Evolutionary conservation across 768 basidiomycete genomes (phyloP), one percentile per base, ranked within the genome.

Genomic region (Mrakia gelida): DNA sequence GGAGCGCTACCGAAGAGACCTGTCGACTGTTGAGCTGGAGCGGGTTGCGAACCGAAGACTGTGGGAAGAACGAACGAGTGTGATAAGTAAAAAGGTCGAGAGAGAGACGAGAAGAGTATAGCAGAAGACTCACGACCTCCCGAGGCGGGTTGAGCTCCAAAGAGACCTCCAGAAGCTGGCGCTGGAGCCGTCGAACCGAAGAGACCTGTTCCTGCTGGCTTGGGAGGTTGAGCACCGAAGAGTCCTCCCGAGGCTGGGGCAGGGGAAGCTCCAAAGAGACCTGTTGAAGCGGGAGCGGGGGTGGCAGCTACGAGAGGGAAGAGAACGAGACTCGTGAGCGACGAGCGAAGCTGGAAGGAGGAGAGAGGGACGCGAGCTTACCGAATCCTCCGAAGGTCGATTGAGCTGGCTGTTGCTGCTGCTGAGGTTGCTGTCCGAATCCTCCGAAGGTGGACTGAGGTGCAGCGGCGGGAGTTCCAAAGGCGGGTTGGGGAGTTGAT

Each of bases 231-330:
- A 11, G 74, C 79, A 34, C 80, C 81, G 26, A 80, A 81, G 49
- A 81, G 75, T 26, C 76, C 72, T 54, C 78, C 78, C 28, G 75
- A 59, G 0, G 79, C 79, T 43, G 78, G 43, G 26, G 79, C 80
- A 16, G 80, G 78, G 21, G 77, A 32, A 5, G 80, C 76, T 43
- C 82, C 82, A 52, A 81, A 81, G 16, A 82, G 78, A 43, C 77
- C 80, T 8, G 78, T 73, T 3, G 75, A 30, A 15, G 79, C 23
- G 43, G 71, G 28, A 30, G 71, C 71, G 3, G 71, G 32, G 34
- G 72, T 61, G 4, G 72, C 34, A 8, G 38, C 43, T 34, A 6
- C 2, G 2, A 13, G 18, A 18, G 21, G 23, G 16, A 45, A 45
- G 34, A 34, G 16, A 67, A 67, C 23, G 38, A 15, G 21, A 26